These are phyloP conservation scores for Fagopyrum tataricum DNA, from an alignment of 148 eudicot species.

Conservation along the genomic window DNA sequence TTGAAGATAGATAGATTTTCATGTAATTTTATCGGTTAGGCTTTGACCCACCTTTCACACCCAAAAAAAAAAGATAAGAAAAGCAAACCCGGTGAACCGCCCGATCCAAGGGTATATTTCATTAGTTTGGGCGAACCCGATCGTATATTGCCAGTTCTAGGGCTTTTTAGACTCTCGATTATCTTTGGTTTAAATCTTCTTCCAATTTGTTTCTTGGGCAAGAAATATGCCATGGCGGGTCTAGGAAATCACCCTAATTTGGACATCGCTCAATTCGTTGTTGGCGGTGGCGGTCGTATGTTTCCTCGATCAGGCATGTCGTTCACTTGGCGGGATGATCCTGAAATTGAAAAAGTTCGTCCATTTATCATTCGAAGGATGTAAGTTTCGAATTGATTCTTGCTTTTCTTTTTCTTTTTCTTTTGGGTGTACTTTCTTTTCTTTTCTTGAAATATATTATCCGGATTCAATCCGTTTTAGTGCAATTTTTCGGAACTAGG, in stretches of 20 bases:
- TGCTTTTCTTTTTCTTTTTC: background rate
- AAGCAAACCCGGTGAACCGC: too few species aligned
- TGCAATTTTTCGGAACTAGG: background rate
- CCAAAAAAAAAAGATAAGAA: too few species aligned
- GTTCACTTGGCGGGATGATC: conserved; percentile 15
- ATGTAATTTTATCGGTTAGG: too few species aligned
- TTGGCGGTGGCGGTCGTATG: conserved; percentile 4
- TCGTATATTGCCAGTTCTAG: background rate
- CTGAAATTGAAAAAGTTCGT: background rate
- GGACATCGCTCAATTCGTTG: background rate
- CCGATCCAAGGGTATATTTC: too few species aligned
- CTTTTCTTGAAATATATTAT: background rate
- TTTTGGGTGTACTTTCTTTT: too few species aligned
- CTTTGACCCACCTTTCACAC: too few species aligned
- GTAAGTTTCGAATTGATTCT: conserved; percentile 5
- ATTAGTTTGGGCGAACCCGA: too few species aligned
- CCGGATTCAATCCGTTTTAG: background rate
- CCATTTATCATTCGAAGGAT: background rate
- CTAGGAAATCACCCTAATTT: conserved; percentile 10
- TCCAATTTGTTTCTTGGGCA: background rate
- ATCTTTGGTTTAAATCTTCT: background rate
- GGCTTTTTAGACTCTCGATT: conserved; percentile 5
- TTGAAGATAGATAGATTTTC: too few species aligned
- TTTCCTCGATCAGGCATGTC: conserved; percentile 9
- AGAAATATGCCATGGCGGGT: conserved; percentile 15